These are phyloP conservation scores for Actinomortierella wolfii DNA, from an alignment of 371 early-diverging fungal genomes.

Conservation along the genomic window DNA sequence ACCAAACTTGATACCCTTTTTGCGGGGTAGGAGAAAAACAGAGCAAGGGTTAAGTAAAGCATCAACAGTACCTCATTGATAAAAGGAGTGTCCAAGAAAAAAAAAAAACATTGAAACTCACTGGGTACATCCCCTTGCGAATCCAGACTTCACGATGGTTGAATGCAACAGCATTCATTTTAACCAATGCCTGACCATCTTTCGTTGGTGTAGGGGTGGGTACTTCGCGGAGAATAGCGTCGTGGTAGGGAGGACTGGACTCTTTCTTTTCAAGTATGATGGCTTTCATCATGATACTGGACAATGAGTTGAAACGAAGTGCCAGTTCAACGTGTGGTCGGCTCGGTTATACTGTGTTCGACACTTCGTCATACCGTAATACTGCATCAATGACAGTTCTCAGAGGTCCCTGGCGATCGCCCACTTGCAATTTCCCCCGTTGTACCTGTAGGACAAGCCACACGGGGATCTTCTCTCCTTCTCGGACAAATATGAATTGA, in stretches of 20 bases:
- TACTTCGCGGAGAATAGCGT: slow-evolving; percentile 21
- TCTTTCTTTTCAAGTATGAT: slow-evolving; percentile 25
- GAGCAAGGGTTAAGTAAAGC: slow-evolving; percentile 10
- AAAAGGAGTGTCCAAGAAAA: neutral
- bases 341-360: neutral
- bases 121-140: slow-evolving; percentile 55
- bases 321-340: neutral
- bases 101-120: slow-evolving; percentile 2
- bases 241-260: slow-evolving; percentile 21
- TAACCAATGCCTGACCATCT: slow-evolving; percentile 54
- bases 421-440: no score
- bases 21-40: slow-evolving; percentile 47
- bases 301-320: neutral
- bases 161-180: slow-evolving; percentile 67
- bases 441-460: no score
- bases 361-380: neutral
- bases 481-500: no score
- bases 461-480: no score
- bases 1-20: slow-evolving; percentile 39
- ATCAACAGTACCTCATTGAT: slow-evolving; percentile 4
- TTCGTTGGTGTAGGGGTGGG: slow-evolving; percentile 33
- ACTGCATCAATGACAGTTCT: no score
- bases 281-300: slow-evolving; percentile 22
- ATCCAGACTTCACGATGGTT: slow-evolving; percentile 77
- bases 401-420: no score